A percentile compares a stretch with the other conserved stretches of the same genome.
Evolutionary conservation across 345 rosid genomes (phyloP).

Genomic region (Capsella bursapastoris): DNA sequence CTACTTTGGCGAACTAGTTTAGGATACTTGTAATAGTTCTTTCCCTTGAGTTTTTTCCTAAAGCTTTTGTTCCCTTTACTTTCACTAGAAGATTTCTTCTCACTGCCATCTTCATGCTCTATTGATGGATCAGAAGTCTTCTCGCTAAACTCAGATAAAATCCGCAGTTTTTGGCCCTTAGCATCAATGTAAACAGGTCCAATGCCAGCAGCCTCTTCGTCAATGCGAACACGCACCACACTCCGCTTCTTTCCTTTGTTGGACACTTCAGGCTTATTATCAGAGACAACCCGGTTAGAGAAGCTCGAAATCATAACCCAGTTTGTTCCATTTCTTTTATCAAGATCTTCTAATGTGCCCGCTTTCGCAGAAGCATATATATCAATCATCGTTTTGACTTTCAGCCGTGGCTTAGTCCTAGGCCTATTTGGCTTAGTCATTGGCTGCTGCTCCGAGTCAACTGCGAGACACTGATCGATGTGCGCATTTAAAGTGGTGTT

Average conservation of each 20-base stretch:
- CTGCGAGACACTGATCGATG: conserved; percentile 93
- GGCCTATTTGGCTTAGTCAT: conserved; percentile 62
- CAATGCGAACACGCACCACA: conserved; percentile 40
- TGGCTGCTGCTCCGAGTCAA: conserved; percentile 61
- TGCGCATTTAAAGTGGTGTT: conserved; percentile 98
- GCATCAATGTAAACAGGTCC: conserved; percentile 94
- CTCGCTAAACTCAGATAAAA: conserved; percentile 64
- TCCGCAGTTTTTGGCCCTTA: conserved; percentile 81
- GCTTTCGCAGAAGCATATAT: conserved; percentile 65
- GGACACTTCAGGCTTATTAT: conserved; percentile 44
- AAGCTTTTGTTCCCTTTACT: conserved; percentile 50
- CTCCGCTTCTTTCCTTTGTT: conserved; percentile 51
- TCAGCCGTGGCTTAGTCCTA: conserved; percentile 71
- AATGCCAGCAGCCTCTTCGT: conserved; percentile 54
- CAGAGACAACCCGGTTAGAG: conserved; percentile 50
- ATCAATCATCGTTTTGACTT: conserved; percentile 74
- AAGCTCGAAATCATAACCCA: conserved; percentile 50
- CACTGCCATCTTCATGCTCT: conserved; percentile 23
- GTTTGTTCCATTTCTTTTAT: conserved; percentile 44
- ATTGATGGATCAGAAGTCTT: conserved; percentile 37
- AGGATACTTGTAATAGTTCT: conserved; percentile 57
- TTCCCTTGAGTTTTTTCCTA: conserved; percentile 52
- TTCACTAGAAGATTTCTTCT: conserved; percentile 48
- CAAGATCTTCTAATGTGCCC: conserved; percentile 54
- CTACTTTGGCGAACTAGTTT: conserved; percentile 65